phyloP scores from a whole-genome alignment of 225 moss, liverwort and hornwort species.

The Bryum argenteum region DNA sequence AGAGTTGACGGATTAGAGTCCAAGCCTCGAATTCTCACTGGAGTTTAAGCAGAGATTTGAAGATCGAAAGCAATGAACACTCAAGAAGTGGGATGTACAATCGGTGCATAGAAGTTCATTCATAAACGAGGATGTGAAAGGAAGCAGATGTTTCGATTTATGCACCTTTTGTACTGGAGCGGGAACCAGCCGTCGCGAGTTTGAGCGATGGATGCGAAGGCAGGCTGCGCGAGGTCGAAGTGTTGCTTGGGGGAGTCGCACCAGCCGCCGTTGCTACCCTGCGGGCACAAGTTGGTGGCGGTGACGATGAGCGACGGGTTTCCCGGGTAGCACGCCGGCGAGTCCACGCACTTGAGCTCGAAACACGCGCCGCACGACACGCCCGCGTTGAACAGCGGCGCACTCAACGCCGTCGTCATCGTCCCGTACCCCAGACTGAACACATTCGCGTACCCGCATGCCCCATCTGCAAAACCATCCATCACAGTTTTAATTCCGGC shows the following conservation, averaged over 20 bases:
- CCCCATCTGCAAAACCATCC: background rate
- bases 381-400: conserved; percentile 1
- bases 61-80: too few species aligned
- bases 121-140: too few species aligned
- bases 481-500: background rate
- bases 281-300: background rate
- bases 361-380: background rate
- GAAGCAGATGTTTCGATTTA: too few species aligned
- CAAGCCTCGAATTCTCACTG: too few species aligned
- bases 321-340: background rate
- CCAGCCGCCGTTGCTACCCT: background rate
- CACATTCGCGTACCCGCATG: background rate
- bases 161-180: background rate
- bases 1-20: too few species aligned
- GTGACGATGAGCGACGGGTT: background rate
- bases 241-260: background rate
- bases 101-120: too few species aligned
- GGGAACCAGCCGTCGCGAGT: background rate
- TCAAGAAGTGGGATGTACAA: too few species aligned
- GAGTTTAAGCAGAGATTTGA: too few species aligned
- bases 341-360: background rate
- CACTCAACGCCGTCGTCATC: background rate
- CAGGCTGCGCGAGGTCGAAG: background rate
- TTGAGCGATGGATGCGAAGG: background rate
- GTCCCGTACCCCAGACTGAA: background rate